These are phyloP conservation scores for Xanthoconium separans DNA, from an alignment of 1,284 basidiomycete genomes.

Conservation along the genomic window DNA sequence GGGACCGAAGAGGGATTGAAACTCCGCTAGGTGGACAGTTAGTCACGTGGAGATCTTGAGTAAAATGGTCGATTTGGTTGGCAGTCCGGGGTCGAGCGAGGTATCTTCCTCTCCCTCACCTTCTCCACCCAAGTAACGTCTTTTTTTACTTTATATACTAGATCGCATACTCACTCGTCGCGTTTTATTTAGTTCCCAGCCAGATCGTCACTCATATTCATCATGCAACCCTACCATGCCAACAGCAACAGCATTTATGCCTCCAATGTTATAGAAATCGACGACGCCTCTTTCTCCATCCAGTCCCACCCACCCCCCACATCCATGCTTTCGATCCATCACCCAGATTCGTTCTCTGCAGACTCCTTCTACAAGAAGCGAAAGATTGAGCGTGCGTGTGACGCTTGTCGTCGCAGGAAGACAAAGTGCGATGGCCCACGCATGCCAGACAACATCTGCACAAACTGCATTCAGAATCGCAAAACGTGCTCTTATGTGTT, in stretches of 20 bases:
- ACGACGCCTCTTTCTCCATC: constrained; percentile 14
- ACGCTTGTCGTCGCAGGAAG: constrained; percentile 65
- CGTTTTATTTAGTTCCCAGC: neutral
- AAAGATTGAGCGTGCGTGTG: constrained; percentile 69
- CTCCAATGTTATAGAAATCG: constrained; percentile 32
- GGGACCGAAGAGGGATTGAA: neutral
- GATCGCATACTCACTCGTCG: neutral
- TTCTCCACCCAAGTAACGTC: neutral
- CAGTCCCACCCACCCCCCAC: constrained; percentile 2
- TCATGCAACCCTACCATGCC: constrained; percentile 26
- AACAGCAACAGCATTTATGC: constrained; percentile 15
- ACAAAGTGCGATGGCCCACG: constrained; percentile 69
- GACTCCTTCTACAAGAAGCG: constrained; percentile 43
- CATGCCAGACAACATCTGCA: constrained; percentile 60
- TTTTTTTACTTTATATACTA: too few species aligned
- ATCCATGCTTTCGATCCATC: constrained; percentile 14
- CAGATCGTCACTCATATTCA: neutral
- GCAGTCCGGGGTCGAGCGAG: constrained; percentile 5
- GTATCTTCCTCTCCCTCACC: constrained; percentile 2
- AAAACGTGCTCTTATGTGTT: constrained; percentile 75
- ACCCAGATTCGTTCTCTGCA: neutral
- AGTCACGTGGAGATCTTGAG: constrained; percentile 16
- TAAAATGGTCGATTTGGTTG: constrained; percentile 15
- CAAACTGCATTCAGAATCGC: constrained; percentile 67
- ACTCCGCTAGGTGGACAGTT: constrained; percentile 11